phyloP scores from a whole-genome alignment of 176 grass and related monocot species.

The Secale cereale region DNA sequence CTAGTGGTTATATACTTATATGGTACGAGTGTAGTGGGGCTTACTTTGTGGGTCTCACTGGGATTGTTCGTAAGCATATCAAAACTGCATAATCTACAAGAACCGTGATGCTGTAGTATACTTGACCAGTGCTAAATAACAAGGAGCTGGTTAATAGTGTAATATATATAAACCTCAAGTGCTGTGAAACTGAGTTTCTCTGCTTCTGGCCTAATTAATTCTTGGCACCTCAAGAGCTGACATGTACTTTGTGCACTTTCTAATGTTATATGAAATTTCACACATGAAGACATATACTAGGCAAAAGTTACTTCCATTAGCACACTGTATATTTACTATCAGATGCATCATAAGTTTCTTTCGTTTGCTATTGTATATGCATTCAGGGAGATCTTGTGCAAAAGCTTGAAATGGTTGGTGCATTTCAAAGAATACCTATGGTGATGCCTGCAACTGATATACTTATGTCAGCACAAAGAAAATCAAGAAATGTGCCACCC shows the following conservation, averaged over 20 bases:
- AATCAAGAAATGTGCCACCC: constrained; percentile 80
- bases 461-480: constrained; percentile 90
- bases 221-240: background rate
- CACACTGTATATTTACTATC: background rate
- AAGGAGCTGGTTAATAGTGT: background rate
- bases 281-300: background rate
- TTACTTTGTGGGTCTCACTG: background rate
- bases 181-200: background rate
- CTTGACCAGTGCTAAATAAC: background rate
- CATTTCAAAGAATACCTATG: constrained; percentile 96
- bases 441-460: constrained; percentile 90
- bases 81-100: background rate
- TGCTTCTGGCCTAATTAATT: background rate
- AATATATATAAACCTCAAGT: background rate
- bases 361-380: constrained; percentile 9
- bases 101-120: background rate
- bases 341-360: background rate
- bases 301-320: background rate
- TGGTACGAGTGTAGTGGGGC: background rate
- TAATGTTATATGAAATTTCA: background rate
- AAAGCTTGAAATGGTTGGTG: constrained; percentile 68
- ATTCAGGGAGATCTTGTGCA: constrained; percentile 44
- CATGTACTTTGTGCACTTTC: background rate
- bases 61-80: background rate
- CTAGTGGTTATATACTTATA: background rate